Evolutionary conservation across 495 filamentous ascomycete species (phyloP).

Genomic region (Pseudomonodictys pantanalensis): DNA sequence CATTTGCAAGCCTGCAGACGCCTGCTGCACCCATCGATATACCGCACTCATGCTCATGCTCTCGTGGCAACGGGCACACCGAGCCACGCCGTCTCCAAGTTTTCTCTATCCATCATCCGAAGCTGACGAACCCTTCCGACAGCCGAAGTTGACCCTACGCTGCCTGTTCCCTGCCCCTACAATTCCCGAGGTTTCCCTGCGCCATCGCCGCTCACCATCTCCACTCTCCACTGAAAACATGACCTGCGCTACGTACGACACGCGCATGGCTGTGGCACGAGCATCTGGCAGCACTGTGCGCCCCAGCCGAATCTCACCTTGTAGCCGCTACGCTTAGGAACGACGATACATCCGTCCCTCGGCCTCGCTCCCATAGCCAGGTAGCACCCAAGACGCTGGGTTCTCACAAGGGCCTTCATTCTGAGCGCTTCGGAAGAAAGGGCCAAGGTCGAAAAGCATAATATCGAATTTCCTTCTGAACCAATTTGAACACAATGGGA

Average conservation of each 20-base stretch:
- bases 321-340: too few species aligned
- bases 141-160: not conserved
- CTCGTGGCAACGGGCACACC: not conserved
- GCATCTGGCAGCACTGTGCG: constrained; percentile 9
- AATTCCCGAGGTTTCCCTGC: constrained; percentile 16
- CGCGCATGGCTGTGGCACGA: constrained; percentile 20
- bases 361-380: too few species aligned
- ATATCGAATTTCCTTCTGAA: too few species aligned
- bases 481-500: too few species aligned
- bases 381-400: too few species aligned
- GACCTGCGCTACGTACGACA: not conserved
- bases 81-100: not conserved
- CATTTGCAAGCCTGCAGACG: too few species aligned
- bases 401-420: too few species aligned
- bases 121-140: not conserved
- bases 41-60: not conserved
- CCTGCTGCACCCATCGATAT: not conserved
- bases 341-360: too few species aligned
- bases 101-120: not conserved
- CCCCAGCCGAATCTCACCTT: too few species aligned
- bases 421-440: too few species aligned
- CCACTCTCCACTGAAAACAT: constrained; percentile 12
- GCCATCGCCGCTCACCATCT: not conserved
- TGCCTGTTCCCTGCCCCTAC: constrained; percentile 7
- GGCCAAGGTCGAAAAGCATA: too few species aligned